phyloP scores from a whole-genome alignment of 2,329 filamentous ascomycete species.

The Cercospora sesami region DNA sequence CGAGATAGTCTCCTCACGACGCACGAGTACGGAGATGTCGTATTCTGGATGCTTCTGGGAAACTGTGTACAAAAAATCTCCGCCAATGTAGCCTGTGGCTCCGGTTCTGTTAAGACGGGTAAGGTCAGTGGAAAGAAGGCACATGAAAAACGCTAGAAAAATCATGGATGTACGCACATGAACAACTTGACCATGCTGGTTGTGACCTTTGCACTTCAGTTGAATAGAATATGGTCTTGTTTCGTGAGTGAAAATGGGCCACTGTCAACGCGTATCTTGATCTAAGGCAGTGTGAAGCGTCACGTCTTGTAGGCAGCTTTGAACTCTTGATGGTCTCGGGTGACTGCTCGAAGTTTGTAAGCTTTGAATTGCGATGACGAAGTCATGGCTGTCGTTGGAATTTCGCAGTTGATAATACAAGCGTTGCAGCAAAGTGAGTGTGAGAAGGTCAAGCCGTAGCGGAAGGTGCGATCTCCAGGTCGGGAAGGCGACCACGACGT shows the following conservation, averaged over 20 bases:
- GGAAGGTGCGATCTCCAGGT: not conserved
- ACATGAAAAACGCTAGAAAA: not conserved
- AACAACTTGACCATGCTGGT: not conserved
- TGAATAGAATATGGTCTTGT: not conserved
- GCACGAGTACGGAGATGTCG: not conserved
- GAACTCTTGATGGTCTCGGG: not conserved
- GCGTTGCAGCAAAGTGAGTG: not conserved
- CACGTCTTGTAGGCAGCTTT: not conserved
- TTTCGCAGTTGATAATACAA: not conserved
- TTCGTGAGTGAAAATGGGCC: not conserved
- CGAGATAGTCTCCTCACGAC: not conserved
- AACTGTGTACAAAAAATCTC: not conserved
- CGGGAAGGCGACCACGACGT: not conserved
- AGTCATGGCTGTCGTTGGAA: not conserved
- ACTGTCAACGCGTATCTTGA: not conserved
- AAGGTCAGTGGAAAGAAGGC: not conserved
- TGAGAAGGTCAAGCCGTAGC: not conserved
- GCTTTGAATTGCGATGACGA: not conserved
- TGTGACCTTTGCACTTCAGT: not conserved
- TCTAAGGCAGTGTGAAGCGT: not conserved
- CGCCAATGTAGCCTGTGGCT: not conserved
- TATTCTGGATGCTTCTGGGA: not conserved
- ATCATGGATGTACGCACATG: not conserved
- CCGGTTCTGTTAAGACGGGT: not conserved
- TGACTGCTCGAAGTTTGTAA: not conserved